Conservation (phyloP, 306 rosid species). For the Phaseolus lunatus region DNA sequence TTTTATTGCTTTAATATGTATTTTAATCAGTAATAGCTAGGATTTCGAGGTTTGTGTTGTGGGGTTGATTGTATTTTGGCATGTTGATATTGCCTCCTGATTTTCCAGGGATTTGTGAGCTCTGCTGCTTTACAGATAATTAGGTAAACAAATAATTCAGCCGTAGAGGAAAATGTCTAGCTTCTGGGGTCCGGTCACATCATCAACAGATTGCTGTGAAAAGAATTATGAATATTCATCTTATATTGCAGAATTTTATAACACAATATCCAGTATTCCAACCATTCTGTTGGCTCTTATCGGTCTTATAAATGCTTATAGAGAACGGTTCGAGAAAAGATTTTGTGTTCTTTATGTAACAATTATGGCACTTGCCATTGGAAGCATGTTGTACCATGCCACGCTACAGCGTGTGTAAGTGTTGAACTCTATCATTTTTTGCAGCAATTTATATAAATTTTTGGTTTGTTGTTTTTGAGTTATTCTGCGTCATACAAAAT, state of each 20-base stretch:
- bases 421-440: constrained; percentile 15
- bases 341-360: constrained; percentile 90
- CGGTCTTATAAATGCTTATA: constrained; percentile 83
- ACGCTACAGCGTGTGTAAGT: constrained; percentile 87
- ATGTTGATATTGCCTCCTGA: constrained; percentile 48
- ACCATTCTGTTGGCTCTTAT: constrained; percentile 83
- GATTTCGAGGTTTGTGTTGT: not conserved
- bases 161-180: constrained; percentile 69
- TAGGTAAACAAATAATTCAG: constrained; percentile 21
- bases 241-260: constrained; percentile 87
- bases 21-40: not conserved
- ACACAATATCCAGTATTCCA: constrained; percentile 86
- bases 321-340: constrained; percentile 94
- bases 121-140: constrained; percentile 44
- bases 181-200: constrained; percentile 96
- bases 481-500: constrained; percentile 9
- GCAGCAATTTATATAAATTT: constrained; percentile 16
- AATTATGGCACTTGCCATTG: constrained; percentile 86
- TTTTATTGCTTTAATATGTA: too few relatives aligned
- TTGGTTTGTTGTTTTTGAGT: constrained; percentile 6
- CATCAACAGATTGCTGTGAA: constrained; percentile 87
- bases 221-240: constrained; percentile 76
- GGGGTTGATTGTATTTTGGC: constrained; percentile 25
- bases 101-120: constrained; percentile 54
- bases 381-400: constrained; percentile 93